phyloP scores from a whole-genome alignment of 2,329 filamentous ascomycete genomes.

The Nemania bipapillata region DNA sequence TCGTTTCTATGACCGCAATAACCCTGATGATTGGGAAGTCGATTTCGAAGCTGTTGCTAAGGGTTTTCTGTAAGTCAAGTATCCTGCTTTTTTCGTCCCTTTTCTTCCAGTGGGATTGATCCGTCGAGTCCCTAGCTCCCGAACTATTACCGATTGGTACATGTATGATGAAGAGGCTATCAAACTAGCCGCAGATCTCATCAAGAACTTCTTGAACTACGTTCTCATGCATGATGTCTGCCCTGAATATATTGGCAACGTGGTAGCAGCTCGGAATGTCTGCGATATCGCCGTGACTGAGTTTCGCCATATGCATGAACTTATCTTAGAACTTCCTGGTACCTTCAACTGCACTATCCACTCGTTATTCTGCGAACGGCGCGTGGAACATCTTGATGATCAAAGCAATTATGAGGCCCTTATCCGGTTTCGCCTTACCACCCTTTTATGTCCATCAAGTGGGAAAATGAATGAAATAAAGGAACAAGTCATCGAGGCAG shows the following conservation, averaged over 20 bases:
- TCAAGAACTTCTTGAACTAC: conserved; percentile 90
- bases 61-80: conserved; percentile 75
- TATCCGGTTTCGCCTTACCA: conserved; percentile 58
- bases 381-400: conserved; percentile 44
- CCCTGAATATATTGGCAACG: conserved; percentile 76
- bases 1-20: conserved; percentile 63
- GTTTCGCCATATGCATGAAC: conserved; percentile 67
- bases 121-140: conserved; percentile 56
- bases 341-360: conserved; percentile 82
- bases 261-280: conserved; percentile 72
- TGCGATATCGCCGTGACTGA: conserved; percentile 76
- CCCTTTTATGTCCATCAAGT: conserved; percentile 49
- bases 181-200: conserved; percentile 70
- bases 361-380: conserved; percentile 67
- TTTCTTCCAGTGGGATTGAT: conserved; percentile 32
- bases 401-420: conserved; percentile 56
- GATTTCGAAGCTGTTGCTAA: conserved; percentile 83
- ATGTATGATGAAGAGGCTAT: conserved; percentile 67
- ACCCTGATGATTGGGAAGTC: conserved; percentile 73
- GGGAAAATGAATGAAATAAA: conserved; percentile 46
- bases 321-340: conserved; percentile 72
- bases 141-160: conserved; percentile 66
- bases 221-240: conserved; percentile 86
- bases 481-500: conserved; percentile 27
- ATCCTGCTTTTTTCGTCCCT: neutral